These are phyloP conservation scores for Pulveroboletus sp. DNA, from an alignment of 768 basidiomycete genomes.

Conservation along the genomic window DNA sequence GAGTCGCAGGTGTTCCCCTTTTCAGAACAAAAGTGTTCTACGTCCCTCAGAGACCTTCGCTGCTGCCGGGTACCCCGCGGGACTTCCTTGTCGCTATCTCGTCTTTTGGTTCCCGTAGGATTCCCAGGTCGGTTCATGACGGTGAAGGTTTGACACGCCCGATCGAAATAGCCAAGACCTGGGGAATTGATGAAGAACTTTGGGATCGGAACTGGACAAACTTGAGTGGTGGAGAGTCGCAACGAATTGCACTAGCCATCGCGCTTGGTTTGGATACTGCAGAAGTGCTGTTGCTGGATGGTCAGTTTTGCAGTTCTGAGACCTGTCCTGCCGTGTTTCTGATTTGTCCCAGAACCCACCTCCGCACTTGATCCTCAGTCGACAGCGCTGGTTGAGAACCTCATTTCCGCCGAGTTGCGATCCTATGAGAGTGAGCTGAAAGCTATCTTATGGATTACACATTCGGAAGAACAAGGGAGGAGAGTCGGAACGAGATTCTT, in stretches of 20 bases:
- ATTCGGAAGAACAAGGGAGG: conserved; percentile 74
- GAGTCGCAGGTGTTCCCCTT: conserved; percentile 56
- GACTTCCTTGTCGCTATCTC: conserved; percentile 62
- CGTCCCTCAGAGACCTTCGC: conserved; percentile 82
- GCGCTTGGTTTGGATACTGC: conserved; percentile 71
- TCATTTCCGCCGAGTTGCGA: conserved; percentile 49
- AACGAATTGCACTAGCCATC: conserved; percentile 75
- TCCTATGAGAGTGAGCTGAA: conserved; percentile 50
- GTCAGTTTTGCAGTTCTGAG: conserved; percentile 37
- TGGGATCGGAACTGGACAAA: conserved; percentile 80
- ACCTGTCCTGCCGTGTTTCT: neutral
- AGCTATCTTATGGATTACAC: conserved; percentile 85
- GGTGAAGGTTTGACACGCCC: conserved; percentile 35
- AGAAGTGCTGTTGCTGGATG: conserved; percentile 76
- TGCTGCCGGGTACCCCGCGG: conserved; percentile 77
- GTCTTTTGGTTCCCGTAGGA: conserved; percentile 45
- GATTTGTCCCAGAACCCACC: conserved; percentile 65
- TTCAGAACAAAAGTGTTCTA: conserved; percentile 81
- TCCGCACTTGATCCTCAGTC: conserved; percentile 77
- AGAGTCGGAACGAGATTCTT: conserved; percentile 71
- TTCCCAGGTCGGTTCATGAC: conserved; percentile 21
- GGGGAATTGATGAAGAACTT: conserved; percentile 63
- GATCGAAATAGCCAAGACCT: conserved; percentile 52
- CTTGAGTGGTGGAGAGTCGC: conserved; percentile 83
- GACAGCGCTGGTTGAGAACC: conserved; percentile 62